Conservation (phyloP, 305 asterid genomes). For the Fraxinus latifolia region DNA sequence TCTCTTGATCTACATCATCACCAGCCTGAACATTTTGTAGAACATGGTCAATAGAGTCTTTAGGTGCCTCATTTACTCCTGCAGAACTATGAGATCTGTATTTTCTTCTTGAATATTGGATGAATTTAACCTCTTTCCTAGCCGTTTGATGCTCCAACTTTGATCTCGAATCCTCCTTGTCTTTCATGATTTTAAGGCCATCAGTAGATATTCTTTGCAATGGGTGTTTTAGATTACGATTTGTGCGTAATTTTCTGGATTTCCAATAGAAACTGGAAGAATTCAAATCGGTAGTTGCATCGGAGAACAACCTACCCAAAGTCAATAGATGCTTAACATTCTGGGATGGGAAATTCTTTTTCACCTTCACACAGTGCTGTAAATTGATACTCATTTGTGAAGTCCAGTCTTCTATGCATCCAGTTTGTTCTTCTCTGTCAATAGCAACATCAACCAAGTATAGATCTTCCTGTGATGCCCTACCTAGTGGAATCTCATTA, state of each 20-base stretch:
- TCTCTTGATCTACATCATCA: conserved; percentile 16
- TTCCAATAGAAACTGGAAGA: conserved; percentile 51
- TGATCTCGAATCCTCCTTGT: conserved; percentile 29
- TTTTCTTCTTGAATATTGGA: conserved; percentile 72
- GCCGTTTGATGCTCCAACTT: conserved; percentile 30
- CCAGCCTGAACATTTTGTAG: conserved; percentile 22
- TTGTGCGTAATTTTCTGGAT: conserved; percentile 79
- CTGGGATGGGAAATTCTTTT: conserved; percentile 49
- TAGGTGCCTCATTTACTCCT: conserved; percentile 23
- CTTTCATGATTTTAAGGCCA: conserved; percentile 13
- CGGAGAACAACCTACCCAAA: conserved; percentile 59
- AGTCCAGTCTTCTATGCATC: conserved; percentile 69
- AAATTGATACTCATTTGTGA: conserved; percentile 60
- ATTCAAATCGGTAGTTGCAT: conserved; percentile 31
- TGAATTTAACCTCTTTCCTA: conserved; percentile 38
- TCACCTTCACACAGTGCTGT: conserved; percentile 63
- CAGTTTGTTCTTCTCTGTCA: conserved; percentile 50
- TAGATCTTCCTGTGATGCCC: conserved; percentile 65
- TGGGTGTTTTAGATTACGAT: conserved; percentile 33
- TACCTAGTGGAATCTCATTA: conserved; percentile 50
- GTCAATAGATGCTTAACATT: conserved; percentile 53
- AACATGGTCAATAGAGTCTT: conserved; percentile 21
- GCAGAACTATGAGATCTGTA: conserved; percentile 39
- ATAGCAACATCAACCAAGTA: conserved; percentile 66
- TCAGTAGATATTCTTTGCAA: conserved; percentile 29